phyloP scores from a whole-genome alignment of 441 rosid genomes.

The Theobroma grandiflorum region DNA sequence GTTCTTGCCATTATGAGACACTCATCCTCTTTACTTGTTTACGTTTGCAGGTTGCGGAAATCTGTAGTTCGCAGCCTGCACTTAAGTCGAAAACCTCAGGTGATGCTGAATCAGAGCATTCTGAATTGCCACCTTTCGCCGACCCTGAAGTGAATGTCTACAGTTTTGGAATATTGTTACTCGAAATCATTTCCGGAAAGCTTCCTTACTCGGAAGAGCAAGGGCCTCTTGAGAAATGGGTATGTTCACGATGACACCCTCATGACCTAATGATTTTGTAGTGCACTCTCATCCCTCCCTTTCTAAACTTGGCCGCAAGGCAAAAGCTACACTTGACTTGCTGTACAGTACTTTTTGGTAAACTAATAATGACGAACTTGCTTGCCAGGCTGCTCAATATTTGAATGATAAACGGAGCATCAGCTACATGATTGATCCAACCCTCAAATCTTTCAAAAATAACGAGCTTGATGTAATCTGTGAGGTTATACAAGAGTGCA shows the following conservation, averaged over 20 bases:
- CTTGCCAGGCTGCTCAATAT: slow-evolving; percentile 63
- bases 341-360: background rate
- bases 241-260: slow-evolving; percentile 35
- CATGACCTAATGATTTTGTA: background rate
- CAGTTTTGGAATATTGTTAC: slow-evolving; percentile 71
- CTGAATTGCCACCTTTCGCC: slow-evolving; percentile 55
- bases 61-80: slow-evolving; percentile 40
- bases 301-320: too few relatives aligned
- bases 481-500: slow-evolving; percentile 66
- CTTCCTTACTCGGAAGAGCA: slow-evolving; percentile 70
- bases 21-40: background rate
- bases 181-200: slow-evolving; percentile 85
- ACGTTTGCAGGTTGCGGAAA: slow-evolving; percentile 65
- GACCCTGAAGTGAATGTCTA: slow-evolving; percentile 76
- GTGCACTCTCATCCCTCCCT: too few relatives aligned
- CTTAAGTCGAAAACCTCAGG: slow-evolving; percentile 43
- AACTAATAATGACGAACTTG: slow-evolving; percentile 7
- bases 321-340: background rate
- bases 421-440: slow-evolving; percentile 63
- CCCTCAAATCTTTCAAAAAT: slow-evolving; percentile 62
- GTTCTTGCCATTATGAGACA: background rate
- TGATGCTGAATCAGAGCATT: slow-evolving; percentile 53
- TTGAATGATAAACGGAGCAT: slow-evolving; percentile 49
- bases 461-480: slow-evolving; percentile 69
- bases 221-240: slow-evolving; percentile 84